Conservation (phyloP, 257 asterid species). For the Jasminum sambac region DNA sequence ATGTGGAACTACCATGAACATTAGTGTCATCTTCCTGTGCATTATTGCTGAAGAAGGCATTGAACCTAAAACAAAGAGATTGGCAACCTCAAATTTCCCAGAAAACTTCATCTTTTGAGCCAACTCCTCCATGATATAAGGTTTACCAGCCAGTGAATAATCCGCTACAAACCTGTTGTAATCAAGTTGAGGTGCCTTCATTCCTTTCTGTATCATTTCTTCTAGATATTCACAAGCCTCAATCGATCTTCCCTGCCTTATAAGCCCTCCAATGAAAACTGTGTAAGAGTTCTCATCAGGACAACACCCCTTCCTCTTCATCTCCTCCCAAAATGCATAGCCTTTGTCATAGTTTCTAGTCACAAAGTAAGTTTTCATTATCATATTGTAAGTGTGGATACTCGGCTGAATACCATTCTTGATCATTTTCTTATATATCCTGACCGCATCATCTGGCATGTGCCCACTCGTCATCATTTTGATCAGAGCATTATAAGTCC, state of each 20-base stretch:
- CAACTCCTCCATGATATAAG: conserved; percentile 53
- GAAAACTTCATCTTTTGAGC: conserved; percentile 59
- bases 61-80: conserved; percentile 52
- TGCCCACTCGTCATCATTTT: conserved; percentile 64
- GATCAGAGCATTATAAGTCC: conserved; percentile 68
- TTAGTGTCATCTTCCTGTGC: conserved; percentile 31
- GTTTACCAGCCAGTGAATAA: conserved; percentile 52
- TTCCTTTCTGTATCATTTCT: conserved; percentile 86
- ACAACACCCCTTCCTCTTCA: conserved; percentile 74
- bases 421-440: conserved; percentile 77
- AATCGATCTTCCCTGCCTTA: conserved; percentile 63
- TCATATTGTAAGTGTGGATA: conserved; percentile 79
- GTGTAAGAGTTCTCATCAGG: conserved; percentile 87
- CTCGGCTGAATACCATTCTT: conserved; percentile 53
- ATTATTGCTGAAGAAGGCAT: conserved; percentile 27
- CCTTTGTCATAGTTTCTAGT: conserved; percentile 63
- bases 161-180: conserved; percentile 58
- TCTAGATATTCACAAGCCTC: conserved; percentile 73
- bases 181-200: conserved; percentile 78
- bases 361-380: conserved; percentile 68
- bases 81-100: conserved; percentile 56
- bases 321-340: conserved; percentile 81
- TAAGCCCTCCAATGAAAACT: conserved; percentile 71
- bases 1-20: conserved; percentile 14
- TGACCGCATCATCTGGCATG: conserved; percentile 79